A percentile compares a stretch with the other conserved stretches of the same genome.
These are phyloP conservation scores for Cadophora luteo-olivacea DNA, from an alignment of 2,329 filamentous ascomycete genomes.

Conservation along the genomic window DNA sequence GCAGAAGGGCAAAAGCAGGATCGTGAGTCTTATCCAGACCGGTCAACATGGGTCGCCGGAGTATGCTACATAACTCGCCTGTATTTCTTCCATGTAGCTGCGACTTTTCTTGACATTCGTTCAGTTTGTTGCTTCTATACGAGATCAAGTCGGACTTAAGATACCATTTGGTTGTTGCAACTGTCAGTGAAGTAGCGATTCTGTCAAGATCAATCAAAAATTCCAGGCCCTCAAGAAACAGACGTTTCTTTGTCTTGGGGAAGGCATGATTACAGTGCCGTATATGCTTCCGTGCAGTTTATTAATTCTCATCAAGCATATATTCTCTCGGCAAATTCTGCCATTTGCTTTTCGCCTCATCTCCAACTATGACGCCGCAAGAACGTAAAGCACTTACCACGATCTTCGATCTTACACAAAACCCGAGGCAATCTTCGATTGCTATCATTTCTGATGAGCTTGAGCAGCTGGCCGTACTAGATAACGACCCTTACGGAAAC, in stretches of 20 bases:
- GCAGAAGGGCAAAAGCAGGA: slow-evolving; percentile 11
- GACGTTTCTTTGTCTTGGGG: not conserved
- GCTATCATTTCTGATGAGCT: not conserved
- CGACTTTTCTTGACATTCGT: not conserved
- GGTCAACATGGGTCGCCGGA: not conserved
- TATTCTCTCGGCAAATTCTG: not conserved
- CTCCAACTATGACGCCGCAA: not conserved
- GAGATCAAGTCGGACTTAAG: too few relatives aligned
- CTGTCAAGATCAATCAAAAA: not conserved
- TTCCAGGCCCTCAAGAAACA: not conserved
- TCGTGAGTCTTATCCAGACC: not conserved
- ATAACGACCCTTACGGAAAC: not conserved
- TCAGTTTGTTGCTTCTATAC: not conserved
- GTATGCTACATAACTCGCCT: not conserved
- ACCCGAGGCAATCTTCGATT: not conserved
- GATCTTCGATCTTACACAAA: not conserved
- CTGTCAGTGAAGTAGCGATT: not conserved
- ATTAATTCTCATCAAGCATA: too few relatives aligned
- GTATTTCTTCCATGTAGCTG: not conserved
- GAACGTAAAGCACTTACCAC: not conserved
- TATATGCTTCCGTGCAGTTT: not conserved
- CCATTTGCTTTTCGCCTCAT: not conserved
- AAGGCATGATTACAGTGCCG: too few relatives aligned
- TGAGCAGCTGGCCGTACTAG: not conserved
- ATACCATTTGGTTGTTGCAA: not conserved